Evolutionary conservation across 192 early-diverging fungal species (phyloP), one percentile per base, ranked within the genome.

Genomic region (Umbelopsis sp.): DNA sequence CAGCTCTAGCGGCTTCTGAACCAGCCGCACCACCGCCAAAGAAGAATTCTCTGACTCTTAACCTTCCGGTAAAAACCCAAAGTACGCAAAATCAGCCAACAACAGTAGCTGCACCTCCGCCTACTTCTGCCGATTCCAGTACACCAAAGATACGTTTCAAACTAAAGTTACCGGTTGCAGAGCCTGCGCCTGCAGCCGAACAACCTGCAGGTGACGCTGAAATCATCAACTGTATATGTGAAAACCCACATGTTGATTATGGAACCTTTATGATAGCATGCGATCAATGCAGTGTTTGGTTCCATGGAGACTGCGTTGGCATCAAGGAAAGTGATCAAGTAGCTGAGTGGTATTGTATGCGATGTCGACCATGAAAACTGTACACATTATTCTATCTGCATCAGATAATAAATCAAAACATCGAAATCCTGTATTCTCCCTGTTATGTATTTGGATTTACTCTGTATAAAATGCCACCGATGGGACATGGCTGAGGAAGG

Each of bases 231-330:
- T 89, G 87, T 66, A 83, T 87, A 21, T 89, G 87, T 50, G 76
- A 78, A 2, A 79, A 83, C 64, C 87, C 87, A n/a, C 77, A 80
- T 13, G 61, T 85, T 52, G 86, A 89, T 49, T 82, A 89, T 74
- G 86, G 86, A 16, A 73, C 76, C 11, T 89, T 89, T 53, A 89
- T 89, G 87, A 80, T 89, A 74, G 84, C 87, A 9, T 89, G 87
- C 69, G 87, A 89, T 69, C 64, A 65, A 20, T 89, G 87, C 51
- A 68, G 78, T 66, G 83, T 79, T n/a, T 89, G 87, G 87, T 89
- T 85, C 68, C 87, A 89, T 79, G 87, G 87, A 45, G 73, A 74
- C 20, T 89, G 87, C 72, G 84, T 86, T 4, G 75, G 77, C 12
- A 74, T 89, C 12, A 64, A 73, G 2, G 81, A 84, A 41, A 66